These are phyloP conservation scores for Aspergillus sp. DNA, from an alignment of 2,329 filamentous ascomycete genomes.

Conservation along the genomic window DNA sequence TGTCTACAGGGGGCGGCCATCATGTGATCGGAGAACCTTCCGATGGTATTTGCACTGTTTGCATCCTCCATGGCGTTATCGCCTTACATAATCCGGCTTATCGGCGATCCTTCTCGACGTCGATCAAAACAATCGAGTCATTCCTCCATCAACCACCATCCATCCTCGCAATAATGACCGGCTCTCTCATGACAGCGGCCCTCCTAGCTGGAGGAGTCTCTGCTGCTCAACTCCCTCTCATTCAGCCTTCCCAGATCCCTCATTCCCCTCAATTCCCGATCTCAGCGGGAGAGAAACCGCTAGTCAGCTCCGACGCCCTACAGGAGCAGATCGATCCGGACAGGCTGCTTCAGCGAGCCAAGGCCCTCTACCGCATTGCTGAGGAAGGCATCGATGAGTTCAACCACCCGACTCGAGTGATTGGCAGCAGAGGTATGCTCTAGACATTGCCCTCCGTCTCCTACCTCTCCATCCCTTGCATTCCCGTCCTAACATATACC, in stretches of 20 bases:
- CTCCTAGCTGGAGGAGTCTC: not conserved
- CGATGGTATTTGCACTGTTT: not conserved
- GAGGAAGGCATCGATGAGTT: constrained; percentile 60
- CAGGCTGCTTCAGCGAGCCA: constrained; percentile 59
- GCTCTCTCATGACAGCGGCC: not conserved
- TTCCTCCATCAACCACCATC: not conserved
- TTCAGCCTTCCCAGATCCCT: not conserved
- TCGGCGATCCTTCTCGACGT: not conserved
- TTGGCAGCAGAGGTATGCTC: constrained; percentile 60
- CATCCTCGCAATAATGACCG: not conserved
- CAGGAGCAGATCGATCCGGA: constrained; percentile 53
- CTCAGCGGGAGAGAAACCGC: constrained; percentile 14
- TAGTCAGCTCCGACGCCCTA: constrained; percentile 50
- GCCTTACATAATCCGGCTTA: not conserved
- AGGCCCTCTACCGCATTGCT: constrained; percentile 63
- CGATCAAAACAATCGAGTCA: not conserved
- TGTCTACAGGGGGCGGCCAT: too few relatives aligned
- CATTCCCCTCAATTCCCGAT: constrained; percentile 19
- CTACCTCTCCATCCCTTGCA: not conserved
- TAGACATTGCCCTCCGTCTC: not conserved
- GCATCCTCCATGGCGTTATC: not conserved
- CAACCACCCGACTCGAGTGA: constrained; percentile 68
- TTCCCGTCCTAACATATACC: not conserved
- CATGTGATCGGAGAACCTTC: too few relatives aligned
- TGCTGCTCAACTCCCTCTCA: constrained; percentile 18